Percentiles rank a stretch among this genome's conserved stretches.
These are phyloP conservation scores for Trichoderma breve DNA, from an alignment of 2,329 filamentous ascomycete species.

Conservation along the genomic window DNA sequence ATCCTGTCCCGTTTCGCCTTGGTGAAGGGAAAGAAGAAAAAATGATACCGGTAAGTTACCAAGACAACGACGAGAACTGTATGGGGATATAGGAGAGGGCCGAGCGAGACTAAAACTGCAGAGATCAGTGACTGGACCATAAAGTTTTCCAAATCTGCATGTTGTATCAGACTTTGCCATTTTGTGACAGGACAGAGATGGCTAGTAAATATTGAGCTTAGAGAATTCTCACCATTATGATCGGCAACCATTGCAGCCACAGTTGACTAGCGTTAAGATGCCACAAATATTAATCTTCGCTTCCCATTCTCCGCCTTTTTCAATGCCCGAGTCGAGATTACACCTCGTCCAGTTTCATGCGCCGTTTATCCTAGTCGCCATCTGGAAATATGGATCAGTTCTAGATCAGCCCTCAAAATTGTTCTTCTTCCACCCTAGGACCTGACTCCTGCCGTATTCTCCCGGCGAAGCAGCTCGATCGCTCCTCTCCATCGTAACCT, in stretches of 20 bases:
- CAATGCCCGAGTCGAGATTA: neutral
- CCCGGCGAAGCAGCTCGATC: neutral
- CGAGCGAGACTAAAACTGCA: neutral
- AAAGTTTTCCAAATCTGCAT: neutral
- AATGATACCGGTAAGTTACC: neutral
- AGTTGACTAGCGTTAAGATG: neutral
- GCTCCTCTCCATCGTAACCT: constrained; percentile 7
- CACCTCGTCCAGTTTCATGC: neutral
- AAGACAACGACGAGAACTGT: neutral
- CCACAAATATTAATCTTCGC: neutral
- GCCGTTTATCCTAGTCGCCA: neutral
- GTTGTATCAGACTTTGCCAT: neutral
- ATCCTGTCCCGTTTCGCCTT: neutral
- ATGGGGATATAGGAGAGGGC: neutral
- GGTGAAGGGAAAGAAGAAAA: neutral
- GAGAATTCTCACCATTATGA: neutral
- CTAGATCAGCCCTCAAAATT: neutral
- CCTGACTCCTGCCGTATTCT: neutral
- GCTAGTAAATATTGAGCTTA: neutral
- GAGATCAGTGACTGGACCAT: neutral
- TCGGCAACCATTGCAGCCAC: neutral
- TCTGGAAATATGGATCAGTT: neutral
- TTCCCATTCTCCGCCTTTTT: neutral
- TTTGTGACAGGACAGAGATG: neutral
- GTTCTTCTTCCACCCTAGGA: constrained; percentile 9